A percentile compares a stretch with the other conserved stretches of the same genome.
Evolutionary conservation across 768 basidiomycete species (phyloP).

Genomic region (Russula lepida): DNA sequence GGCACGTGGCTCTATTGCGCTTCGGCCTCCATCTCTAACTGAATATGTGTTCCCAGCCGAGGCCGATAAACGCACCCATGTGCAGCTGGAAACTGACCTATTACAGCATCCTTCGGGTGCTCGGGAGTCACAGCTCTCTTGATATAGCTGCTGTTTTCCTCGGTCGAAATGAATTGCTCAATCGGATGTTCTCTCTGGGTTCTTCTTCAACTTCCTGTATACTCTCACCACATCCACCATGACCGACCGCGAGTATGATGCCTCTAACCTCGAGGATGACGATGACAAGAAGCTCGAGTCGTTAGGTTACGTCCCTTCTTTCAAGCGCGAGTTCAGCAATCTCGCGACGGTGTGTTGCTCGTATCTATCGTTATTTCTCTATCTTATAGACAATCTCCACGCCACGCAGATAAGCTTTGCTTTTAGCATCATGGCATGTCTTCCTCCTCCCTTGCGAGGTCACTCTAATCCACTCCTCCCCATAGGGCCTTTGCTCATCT

Average conservation of each 20-base stretch:
- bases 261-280: slow-evolving; percentile 25
- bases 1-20: background rate
- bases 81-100: background rate
- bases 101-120: background rate
- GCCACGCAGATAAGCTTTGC: slow-evolving; percentile 55
- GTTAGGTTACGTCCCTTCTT: slow-evolving; percentile 68
- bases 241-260: background rate
- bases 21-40: background rate
- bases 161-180: background rate
- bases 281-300: slow-evolving; percentile 60
- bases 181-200: background rate
- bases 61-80: background rate
- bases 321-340: slow-evolving; percentile 80
- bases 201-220: background rate
- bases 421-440: slow-evolving; percentile 62
- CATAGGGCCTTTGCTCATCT: slow-evolving; percentile 64
- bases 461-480: background rate
- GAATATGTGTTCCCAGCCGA: background rate
- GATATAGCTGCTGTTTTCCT: background rate
- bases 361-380: background rate
- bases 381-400: background rate
- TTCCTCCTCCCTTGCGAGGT: background rate
- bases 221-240: slow-evolving; percentile 1
- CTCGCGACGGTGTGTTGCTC: slow-evolving; percentile 54
- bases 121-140: background rate